These are phyloP conservation scores for Erodium trifolium DNA, from an alignment of 441 rosid genomes.

Conservation along the genomic window DNA sequence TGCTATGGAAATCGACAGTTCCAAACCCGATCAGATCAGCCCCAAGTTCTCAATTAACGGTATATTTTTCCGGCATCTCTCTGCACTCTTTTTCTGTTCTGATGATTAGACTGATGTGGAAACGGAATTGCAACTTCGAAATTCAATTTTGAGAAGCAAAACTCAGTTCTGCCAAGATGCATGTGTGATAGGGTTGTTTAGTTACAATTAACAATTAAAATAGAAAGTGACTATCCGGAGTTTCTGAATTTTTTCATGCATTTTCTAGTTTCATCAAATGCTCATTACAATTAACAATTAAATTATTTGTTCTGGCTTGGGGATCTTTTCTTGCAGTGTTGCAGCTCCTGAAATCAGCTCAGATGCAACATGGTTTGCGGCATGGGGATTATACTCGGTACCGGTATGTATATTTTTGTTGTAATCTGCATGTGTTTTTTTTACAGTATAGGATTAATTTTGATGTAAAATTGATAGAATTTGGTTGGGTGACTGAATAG, in stretches of 20 bases:
- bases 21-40: slow-evolving; percentile 53
- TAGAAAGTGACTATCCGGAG: not conserved
- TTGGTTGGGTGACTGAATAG: slow-evolving; percentile 9
- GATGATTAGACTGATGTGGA: not conserved
- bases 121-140: not conserved
- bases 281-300: no score
- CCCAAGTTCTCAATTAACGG: slow-evolving; percentile 77
- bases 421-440: not conserved
- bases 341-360: slow-evolving; percentile 81
- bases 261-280: not conserved
- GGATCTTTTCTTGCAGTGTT: slow-evolving; percentile 36
- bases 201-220: not conserved
- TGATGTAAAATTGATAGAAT: slow-evolving; percentile 4
- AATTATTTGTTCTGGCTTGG: no score
- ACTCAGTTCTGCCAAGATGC: not conserved
- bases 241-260: no score
- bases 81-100: no score
- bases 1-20: slow-evolving; percentile 67
- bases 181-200: not conserved
- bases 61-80: slow-evolving; percentile 20
- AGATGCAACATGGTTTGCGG: slow-evolving; percentile 97
- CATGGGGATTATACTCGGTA: slow-evolving; percentile 91
- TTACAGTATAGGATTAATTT: not conserved
- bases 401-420: slow-evolving; percentile 34
- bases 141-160: not conserved